A percentile compares a stretch with the other conserved stretches of the same genome.
Evolutionary conservation across 345 rosid species (phyloP).

Genomic region (Eucalyptus pauciflora): DNA sequence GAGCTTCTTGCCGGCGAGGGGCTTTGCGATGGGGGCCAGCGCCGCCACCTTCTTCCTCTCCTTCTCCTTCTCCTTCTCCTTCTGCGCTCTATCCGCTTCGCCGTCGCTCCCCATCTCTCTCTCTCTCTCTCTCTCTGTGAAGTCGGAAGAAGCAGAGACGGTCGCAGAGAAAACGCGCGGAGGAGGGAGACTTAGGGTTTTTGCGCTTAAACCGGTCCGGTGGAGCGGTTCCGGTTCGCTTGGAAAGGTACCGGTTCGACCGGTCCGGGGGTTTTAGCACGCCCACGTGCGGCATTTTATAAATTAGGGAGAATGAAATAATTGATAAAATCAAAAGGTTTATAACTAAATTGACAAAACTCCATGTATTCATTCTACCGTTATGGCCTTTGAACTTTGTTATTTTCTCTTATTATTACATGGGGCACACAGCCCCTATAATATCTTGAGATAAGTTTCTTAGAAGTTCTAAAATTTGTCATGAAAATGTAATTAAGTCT

Average conservation of each 20-base stretch:
- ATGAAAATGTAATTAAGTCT: no score
- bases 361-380: accelerated
- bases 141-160: not conserved
- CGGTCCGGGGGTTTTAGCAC: not conserved
- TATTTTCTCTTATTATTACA: not conserved
- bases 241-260: not conserved
- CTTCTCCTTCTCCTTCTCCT: constrained; percentile 43
- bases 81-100: constrained; percentile 72
- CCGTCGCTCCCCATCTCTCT: constrained; percentile 4
- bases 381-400: not conserved
- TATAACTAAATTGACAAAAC: accelerated
- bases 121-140: not conserved
- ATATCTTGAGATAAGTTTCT: no score
- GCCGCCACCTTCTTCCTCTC: constrained; percentile 45
- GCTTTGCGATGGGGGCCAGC: constrained; percentile 85
- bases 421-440: accelerated
- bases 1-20: constrained; percentile 90
- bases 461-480: no score
- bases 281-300: not conserved
- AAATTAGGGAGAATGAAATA: not conserved
- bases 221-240: not conserved
- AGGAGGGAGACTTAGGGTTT: not conserved
- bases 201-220: not conserved
- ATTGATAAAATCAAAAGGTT: no score
- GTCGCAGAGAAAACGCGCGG: not conserved